Base-by-base conservation (phyloP, 2,329 filamentous ascomycete genomes). In the Arthrinium puccinioides region DNA sequence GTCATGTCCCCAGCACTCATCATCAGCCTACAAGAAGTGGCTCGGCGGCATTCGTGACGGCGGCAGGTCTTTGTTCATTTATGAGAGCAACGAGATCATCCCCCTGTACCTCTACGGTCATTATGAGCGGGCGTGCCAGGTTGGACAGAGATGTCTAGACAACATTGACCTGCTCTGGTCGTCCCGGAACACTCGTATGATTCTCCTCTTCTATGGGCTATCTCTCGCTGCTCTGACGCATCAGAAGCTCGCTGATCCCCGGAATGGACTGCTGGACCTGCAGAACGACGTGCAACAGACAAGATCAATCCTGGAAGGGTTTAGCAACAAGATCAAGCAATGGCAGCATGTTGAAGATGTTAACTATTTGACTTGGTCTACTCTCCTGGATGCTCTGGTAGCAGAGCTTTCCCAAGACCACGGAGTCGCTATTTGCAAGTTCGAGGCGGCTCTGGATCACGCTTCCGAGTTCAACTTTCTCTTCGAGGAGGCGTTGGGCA, bases 391-490 rank as follows among this genome's bases (percentile, higher is more conserved):
- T 38, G 84, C 82, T 2, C 80, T 87, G 47, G 63, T 85, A 14
- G 70, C 74, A 4, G 84, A 89, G 47, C 63, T 85, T 38, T 62
- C 66, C 5, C 61, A 61, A 7, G 62, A 81, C 23, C 69, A 78
- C 42, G 78, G 74, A 4, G 52, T 59, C 3, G 78, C 82, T 7
- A 67, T 88, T 23, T 64, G 64, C 18, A 63, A 72, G 30, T 89
- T 87, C 50, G 85, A 90, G 53, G 69, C 76, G 43, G 77, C 80
- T 6, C 61, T 88, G 40, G 83, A 89, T 48, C 84, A 88, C 50
- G 76, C 81, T 10, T 70, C 83, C 15, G 69, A 83, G 38, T 71
- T 86, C 47, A 69, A 70, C 29, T 82, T 84, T 44, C 52, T 72
- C 3, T 73, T 87, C 34, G 84, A 89, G 42, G 82, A 88, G 55